Evolutionary conservation across 495 filamentous ascomycete species (phyloP), one percentile per base, ranked within the genome.

Genomic region (Chaetomidium leptoderma): DNA sequence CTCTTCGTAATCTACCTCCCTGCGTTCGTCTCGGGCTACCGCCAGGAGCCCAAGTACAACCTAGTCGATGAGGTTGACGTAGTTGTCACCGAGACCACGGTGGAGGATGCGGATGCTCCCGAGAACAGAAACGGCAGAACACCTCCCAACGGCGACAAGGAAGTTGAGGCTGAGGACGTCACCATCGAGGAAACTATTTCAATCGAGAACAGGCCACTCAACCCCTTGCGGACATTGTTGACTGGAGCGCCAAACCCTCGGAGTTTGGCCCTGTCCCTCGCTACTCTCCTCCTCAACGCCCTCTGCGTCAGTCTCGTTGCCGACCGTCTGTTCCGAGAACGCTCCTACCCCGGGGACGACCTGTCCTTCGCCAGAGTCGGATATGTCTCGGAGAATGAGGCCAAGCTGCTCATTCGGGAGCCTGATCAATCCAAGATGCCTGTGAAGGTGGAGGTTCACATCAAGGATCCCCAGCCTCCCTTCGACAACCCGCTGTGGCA

Each of bases 361-460:
- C 78, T 93, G 11, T 84, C 90, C 0, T 95, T 98, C 65, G 86
- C 85, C 17, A 79, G 92, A 14, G 74, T 95, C 30, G 93, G 93
- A 14, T 90, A 92, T 69, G 86, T 97, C 24, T 93, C 91, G 2
- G 82, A 88, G 3, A 84, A 77, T 4, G 87, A 83, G 17, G 93
- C 93, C 16, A 91, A 83, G 54, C 70, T 98, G 36, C 74, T 98
- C 36, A 78, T 97, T 32, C 82, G 93, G 35, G 93, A 97, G 74
- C 90, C 92, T 0, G 79, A 95, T 58, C 70, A 76, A 48, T 66
- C 77, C n/a, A 84, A 86, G 59, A 76, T 93, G 61, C 92, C 92
- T 2, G 69, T 97, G 19, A 83, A 77, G 2, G 75, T 96, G 6
- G 86, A 79, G 36, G 70, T 82, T 45, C 73, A 73, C 49, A 61